Evolutionary conservation across 2,329 filamentous ascomycete species (phyloP).

Genomic region (Colletotrichum salicis): DNA sequence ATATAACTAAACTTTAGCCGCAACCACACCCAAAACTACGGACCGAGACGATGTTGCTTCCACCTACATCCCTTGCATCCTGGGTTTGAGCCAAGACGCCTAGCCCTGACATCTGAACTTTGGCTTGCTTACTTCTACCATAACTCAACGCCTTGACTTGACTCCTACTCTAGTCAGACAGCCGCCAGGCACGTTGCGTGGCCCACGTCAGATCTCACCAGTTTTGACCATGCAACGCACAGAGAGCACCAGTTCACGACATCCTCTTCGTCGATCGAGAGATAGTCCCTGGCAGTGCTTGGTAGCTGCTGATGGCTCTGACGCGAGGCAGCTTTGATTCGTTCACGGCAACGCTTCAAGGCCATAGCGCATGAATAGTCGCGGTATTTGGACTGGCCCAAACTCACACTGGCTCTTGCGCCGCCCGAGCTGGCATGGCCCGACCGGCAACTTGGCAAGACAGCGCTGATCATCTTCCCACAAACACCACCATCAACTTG

Average conservation of each 20-base stretch:
- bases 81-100: conserved; percentile 11
- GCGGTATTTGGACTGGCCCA: background rate
- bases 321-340: conserved; percentile 3
- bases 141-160: conserved; percentile 8
- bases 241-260: background rate
- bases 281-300: background rate
- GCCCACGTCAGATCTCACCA: conserved; percentile 19
- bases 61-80: background rate
- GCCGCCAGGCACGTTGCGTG: conserved; percentile 5
- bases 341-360: background rate
- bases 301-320: background rate
- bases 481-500: conserved; percentile 1
- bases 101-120: conserved; percentile 17
- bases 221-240: background rate
- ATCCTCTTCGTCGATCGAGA: background rate
- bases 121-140: conserved; percentile 4
- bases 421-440: conserved; percentile 23
- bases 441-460: background rate
- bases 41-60: conserved; percentile 19
- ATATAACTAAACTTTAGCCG: conserved; percentile 16
- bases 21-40: conserved; percentile 23
- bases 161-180: conserved; percentile 16
- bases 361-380: conserved; percentile 14
- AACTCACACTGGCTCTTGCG: conserved; percentile 8
- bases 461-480: conserved; percentile 9